These are phyloP conservation scores for Globisporangium heterothallicum DNA, from an alignment of 352 stramenopile species.

Conservation along the genomic window DNA sequence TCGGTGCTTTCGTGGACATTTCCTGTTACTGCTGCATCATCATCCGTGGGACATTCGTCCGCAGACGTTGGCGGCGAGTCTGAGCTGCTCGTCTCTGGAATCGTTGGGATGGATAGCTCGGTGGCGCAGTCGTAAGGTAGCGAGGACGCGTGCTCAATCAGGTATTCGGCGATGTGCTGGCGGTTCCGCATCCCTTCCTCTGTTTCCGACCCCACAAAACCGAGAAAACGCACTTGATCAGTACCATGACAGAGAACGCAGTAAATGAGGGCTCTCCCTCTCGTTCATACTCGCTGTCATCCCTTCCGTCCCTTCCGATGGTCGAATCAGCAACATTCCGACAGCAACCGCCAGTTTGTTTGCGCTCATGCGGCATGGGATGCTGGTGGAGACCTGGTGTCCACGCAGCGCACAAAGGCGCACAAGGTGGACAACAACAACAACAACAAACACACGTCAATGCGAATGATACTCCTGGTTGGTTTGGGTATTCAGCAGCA, in stretches of 20 bases:
- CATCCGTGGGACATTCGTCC: no score
- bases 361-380: slow-evolving; percentile 33
- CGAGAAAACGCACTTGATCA: no score
- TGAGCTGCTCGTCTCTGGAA: slow-evolving; percentile 19
- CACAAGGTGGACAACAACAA: no score
- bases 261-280: neutral
- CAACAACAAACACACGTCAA: neutral
- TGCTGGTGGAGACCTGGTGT: slow-evolving; percentile 32
- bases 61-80: no score
- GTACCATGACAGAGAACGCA: no score
- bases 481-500: no score
- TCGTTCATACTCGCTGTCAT: slow-evolving; percentile 28
- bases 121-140: slow-evolving; percentile 40
- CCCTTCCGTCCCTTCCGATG: slow-evolving; percentile 20
- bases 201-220: no score
- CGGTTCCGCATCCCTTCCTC: slow-evolving; percentile 24
- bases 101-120: slow-evolving; percentile 27
- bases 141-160: slow-evolving; percentile 41
- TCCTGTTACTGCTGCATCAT: no score
- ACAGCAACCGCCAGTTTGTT: slow-evolving; percentile 35
- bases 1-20: neutral
- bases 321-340: slow-evolving; percentile 35
- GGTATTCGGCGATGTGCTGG: slow-evolving; percentile 32
- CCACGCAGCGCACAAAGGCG: no score
- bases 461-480: no score